A percentile compares a stretch with the other conserved stretches of the same genome.
These are phyloP conservation scores for Tuber aestivum DNA, from an alignment of 495 filamentous ascomycete species.

Conservation along the genomic window DNA sequence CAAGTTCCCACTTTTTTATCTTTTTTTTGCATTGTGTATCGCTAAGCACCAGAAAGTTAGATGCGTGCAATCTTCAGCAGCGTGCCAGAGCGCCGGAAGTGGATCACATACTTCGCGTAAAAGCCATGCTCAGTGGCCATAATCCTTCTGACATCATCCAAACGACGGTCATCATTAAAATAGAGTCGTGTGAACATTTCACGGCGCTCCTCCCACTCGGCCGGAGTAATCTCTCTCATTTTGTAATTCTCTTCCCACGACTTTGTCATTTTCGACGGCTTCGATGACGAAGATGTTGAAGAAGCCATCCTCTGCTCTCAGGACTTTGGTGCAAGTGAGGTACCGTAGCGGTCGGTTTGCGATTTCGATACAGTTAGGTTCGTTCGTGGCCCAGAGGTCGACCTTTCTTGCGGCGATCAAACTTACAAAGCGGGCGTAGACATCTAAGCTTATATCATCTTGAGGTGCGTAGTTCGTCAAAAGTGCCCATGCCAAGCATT, in stretches of 20 bases:
- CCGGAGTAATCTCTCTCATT: constrained; percentile 1
- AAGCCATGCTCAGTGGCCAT: constrained; percentile 16
- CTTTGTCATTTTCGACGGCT: constrained; percentile 1
- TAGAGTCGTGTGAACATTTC: constrained; percentile 13
- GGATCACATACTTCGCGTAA: constrained; percentile 20
- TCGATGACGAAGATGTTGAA: not conserved
- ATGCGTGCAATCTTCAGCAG: not conserved
- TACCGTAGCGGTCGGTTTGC: not conserved
- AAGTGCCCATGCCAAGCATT: not conserved
- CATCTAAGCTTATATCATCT: not conserved
- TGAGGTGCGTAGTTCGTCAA: not conserved
- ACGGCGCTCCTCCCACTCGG: constrained; percentile 18
- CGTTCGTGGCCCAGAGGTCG: not conserved
- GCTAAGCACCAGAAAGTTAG: constrained; percentile 10
- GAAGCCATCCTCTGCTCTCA: constrained; percentile 1
- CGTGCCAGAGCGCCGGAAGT: not conserved
- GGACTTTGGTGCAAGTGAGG: not conserved
- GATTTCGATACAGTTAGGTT: not conserved
- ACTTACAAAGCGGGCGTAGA: not conserved
- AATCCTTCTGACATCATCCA: constrained; percentile 16
- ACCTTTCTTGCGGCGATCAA: not conserved
- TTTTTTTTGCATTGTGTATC: constrained; percentile 20
- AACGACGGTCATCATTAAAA: constrained; percentile 7
- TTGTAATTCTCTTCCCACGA: constrained; percentile 15
- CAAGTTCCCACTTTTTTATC: constrained; percentile 14